Percentiles rank a stretch among this genome's conserved stretches.
phyloP scores from a whole-genome alignment of 768 basidiomycete species.

The Crepidotus variabilis region DNA sequence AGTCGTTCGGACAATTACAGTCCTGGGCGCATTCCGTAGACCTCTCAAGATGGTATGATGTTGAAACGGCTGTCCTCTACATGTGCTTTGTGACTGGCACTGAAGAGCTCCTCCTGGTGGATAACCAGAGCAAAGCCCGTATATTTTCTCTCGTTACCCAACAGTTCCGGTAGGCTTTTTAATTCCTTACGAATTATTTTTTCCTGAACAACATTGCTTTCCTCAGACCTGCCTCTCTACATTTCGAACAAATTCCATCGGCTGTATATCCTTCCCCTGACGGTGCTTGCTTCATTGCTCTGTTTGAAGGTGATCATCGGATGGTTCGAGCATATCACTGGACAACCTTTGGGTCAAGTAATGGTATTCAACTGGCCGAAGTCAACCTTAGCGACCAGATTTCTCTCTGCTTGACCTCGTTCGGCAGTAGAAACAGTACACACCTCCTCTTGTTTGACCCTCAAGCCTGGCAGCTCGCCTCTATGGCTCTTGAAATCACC shows the following conservation, averaged over 20 bases:
- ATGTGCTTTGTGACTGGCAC: slow-evolving; percentile 1
- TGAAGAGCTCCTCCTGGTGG: neutral
- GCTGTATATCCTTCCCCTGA: neutral
- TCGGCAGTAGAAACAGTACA: slow-evolving; percentile 36
- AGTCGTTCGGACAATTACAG: slow-evolving; percentile 36
- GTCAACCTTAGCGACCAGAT: slow-evolving; percentile 22
- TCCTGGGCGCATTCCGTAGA: slow-evolving; percentile 36
- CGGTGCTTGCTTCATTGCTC: neutral
- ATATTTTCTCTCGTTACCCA: neutral
- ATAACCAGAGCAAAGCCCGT: neutral
- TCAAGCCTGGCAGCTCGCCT: slow-evolving; percentile 27
- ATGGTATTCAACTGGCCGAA: slow-evolving; percentile 35
- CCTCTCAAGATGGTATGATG: slow-evolving; percentile 39
- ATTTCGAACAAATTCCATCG: neutral
- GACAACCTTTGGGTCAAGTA: slow-evolving; percentile 49
- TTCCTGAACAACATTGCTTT: too few relatives aligned
- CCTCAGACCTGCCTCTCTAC: too few relatives aligned
- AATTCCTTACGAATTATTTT: too few relatives aligned
- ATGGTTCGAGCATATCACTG: slow-evolving; percentile 46
- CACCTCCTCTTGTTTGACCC: slow-evolving; percentile 46
- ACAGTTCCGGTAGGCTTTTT: neutral
- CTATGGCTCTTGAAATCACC: slow-evolving; percentile 48
- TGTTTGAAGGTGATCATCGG: slow-evolving; percentile 1
- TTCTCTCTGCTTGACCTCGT: slow-evolving; percentile 36
- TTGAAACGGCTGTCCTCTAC: neutral